Evolutionary conservation across 177 flowering plant genomes (phyloP).

Genomic region (Vitis hybrid): DNA sequence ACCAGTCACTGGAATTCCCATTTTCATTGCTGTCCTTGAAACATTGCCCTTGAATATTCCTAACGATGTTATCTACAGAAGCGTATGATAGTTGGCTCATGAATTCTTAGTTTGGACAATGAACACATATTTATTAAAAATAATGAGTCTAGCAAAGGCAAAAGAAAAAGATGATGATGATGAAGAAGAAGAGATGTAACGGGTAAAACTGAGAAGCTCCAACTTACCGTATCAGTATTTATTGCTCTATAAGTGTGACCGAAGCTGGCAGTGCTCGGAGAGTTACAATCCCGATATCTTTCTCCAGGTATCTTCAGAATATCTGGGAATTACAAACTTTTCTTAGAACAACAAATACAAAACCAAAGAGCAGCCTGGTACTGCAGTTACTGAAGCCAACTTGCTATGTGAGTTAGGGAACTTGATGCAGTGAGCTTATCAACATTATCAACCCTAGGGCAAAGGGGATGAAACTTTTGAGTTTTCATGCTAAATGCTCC

Average conservation of each 20-base stretch:
- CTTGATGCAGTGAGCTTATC: too few relatives aligned
- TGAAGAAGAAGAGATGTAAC: neutral
- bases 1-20: conserved; percentile 20
- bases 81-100: neutral
- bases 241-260: conserved; percentile 7
- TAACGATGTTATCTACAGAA: conserved; percentile 29
- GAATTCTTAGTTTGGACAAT: neutral
- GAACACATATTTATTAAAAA: conserved; percentile 3
- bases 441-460: too few relatives aligned
- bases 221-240: conserved; percentile 12
- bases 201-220: neutral
- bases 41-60: conserved; percentile 27
- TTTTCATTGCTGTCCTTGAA: conserved; percentile 21
- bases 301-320: conserved; percentile 24
- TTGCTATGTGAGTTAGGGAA: too few relatives aligned
- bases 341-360: conserved; percentile 3
- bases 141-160: neutral
- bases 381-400: too few relatives aligned
- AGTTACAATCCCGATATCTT: conserved; percentile 12
- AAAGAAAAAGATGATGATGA: neutral
- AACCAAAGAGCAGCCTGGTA: neutral
- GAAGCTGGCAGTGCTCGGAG: conserved; percentile 14
- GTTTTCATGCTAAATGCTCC: too few relatives aligned
- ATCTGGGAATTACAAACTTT: conserved; percentile 27
- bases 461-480: too few relatives aligned